Conservation (phyloP, 768 basidiomycete species). For the Pisolithus orientalis region DNA sequence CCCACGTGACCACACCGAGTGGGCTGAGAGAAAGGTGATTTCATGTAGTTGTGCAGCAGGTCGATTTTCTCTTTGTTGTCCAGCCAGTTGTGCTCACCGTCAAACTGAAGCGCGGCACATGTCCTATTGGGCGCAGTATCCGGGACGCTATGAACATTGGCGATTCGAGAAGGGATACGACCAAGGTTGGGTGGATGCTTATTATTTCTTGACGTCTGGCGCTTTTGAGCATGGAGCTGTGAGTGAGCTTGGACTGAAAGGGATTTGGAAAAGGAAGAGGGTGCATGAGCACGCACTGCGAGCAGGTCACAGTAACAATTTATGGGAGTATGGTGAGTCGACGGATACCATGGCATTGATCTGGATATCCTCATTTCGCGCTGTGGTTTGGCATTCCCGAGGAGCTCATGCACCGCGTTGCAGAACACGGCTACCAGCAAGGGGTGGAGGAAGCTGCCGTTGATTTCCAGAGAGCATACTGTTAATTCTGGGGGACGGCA, state of each 20-base stretch:
- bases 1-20: constrained; percentile 15
- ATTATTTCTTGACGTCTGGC: constrained; percentile 41
- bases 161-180: constrained; percentile 62
- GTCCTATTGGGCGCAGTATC: constrained; percentile 40
- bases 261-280: constrained; percentile 49
- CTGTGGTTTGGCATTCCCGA: no score
- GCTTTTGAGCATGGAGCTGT: constrained; percentile 19
- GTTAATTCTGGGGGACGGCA: constrained; percentile 10
- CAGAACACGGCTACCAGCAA: constrained; percentile 61
- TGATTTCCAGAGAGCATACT: constrained; percentile 32
- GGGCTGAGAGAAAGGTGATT: constrained; percentile 21
- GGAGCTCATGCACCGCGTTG: no score
- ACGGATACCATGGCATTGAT: neutral
- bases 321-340: constrained; percentile 64
- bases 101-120: constrained; percentile 30
- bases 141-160: constrained; percentile 58
- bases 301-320: constrained; percentile 32
- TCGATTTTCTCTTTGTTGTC: constrained; percentile 6
- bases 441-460: constrained; percentile 38
- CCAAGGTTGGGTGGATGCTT: constrained; percentile 69
- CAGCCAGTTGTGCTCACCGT: constrained; percentile 8
- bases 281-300: constrained; percentile 37
- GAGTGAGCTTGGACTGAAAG: constrained; percentile 59
- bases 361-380: neutral
- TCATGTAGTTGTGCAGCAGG: constrained; percentile 29